A percentile compares a stretch with the other conserved stretches of the same genome.
Conservation (phyloP, 352 stramenopile species). For the Pythium plurisporium region DNA sequence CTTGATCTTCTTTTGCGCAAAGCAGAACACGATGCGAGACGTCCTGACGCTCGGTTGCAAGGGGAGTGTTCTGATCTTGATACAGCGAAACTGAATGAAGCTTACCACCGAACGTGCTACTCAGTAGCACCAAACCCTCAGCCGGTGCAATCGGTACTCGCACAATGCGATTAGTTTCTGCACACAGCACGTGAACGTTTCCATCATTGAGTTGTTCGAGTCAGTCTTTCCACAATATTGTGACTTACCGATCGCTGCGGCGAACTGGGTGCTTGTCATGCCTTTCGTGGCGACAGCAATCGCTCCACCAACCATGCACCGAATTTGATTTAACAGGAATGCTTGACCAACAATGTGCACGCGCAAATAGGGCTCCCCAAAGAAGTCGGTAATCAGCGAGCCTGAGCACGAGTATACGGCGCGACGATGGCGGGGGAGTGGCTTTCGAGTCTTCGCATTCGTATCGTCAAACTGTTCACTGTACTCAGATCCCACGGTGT, state of each 20-base stretch:
- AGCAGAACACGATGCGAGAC: conserved; percentile 61
- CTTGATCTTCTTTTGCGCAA: conserved; percentile 35
- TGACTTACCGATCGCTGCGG: conserved; percentile 58
- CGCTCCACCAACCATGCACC: conserved; percentile 86
- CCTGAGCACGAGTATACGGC: conserved; percentile 77
- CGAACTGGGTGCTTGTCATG: conserved; percentile 60
- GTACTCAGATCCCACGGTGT: conserved; percentile 8
- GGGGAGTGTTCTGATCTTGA: conserved; percentile 55
- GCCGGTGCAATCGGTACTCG: conserved; percentile 85
- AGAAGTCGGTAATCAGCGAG: conserved; percentile 54
- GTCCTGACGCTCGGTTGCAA: conserved; percentile 49
- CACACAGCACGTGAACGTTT: conserved; percentile 7
- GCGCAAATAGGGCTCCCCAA: conserved; percentile 55
- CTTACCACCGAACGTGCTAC: conserved; percentile 76
- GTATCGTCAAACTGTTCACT: conserved; percentile 38
- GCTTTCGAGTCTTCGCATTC: conserved; percentile 40
- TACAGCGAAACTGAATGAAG: conserved; percentile 75
- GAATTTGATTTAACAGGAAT: conserved; percentile 90
- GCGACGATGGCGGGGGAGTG: conserved; percentile 60
- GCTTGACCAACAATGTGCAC: conserved; percentile 78
- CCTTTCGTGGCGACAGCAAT: conserved; percentile 75
- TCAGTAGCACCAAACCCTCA: conserved; percentile 84
- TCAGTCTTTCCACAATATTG: neutral
- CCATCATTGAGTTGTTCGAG: neutral
- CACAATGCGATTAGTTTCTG: conserved; percentile 73